Base-by-base conservation (phyloP, 441 rosid genomes). In the Oxalis stricta region DNA sequence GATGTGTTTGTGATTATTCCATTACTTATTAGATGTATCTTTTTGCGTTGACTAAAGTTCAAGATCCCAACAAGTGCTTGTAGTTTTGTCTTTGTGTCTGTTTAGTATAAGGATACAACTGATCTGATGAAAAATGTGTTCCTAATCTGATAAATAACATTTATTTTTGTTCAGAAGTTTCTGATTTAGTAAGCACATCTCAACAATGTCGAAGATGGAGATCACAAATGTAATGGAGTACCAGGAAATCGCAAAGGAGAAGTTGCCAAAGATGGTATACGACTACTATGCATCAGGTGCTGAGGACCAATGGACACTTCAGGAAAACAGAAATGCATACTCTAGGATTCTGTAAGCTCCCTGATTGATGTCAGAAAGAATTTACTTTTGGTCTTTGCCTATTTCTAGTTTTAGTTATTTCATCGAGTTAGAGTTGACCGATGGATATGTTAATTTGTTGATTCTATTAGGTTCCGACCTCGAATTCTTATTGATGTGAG, bases 241-340 rank as follows among this genome's bases (percentile, higher is more conserved):
- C 35, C 74, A 91, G 53, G 76, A 71, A 58, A 75, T 91, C 20
- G 98, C 98, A 4, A 85, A 68, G 75, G 64, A 73, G 73, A 91
- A 82, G 41, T 42, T 91, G 60, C 98, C 98, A 2, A 85, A 91
- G 80, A 80, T 91, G 96, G 75, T 79, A 36, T 89, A 64, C 54
- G 98, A 89, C 79, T 89, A 83, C 59, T 85, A 80, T 63, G 87
- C 89, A 12, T 83, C 96, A 2, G 98, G 98, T 18, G 93, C 94
- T 12, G 98, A 89, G 55, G 96, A 85, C 63, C 87, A 89, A 52
- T 89, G 96, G 98, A 76, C 87, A 44, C 94, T 89, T 41, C 48
- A 42, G 66, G 94, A 89, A 69, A 89, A 85, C 60, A 69, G 76
- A 9, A 66, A 73, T 47, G 98, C 96, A 18, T 89, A 85, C 58